Conservation (phyloP, 225 moss, liverwort and hornwort species). For the Pseudisothecium myosuroides region DNA sequence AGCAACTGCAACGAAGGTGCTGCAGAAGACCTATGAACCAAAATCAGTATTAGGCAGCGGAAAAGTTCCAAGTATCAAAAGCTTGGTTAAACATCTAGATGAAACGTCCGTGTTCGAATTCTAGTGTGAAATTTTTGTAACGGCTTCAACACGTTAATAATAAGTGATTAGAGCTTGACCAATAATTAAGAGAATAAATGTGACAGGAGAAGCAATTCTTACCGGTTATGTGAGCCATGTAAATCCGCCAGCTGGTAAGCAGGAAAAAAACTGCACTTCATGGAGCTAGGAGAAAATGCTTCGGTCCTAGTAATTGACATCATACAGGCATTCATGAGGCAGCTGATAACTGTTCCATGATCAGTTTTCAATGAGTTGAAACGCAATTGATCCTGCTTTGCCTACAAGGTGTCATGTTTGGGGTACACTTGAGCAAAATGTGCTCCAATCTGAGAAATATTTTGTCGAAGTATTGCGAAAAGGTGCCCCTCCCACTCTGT, state of each 20-base stretch:
- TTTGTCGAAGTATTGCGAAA: conserved; percentile 79
- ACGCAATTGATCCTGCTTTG: not conserved
- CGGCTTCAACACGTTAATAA: not conserved
- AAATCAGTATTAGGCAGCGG: not conserved
- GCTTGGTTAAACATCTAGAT: not conserved
- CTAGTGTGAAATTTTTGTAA: not conserved
- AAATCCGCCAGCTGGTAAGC: not conserved
- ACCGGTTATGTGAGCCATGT: not conserved
- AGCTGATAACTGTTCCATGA: not conserved
- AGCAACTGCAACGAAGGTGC: not conserved
- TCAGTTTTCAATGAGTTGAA: not conserved
- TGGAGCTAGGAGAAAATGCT: not conserved
- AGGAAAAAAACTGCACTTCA: not conserved
- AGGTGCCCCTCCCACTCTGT: conserved; percentile 90
- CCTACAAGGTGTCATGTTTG: conserved; percentile 36
- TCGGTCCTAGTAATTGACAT: not conserved
- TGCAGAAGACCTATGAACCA: not conserved
- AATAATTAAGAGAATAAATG: not conserved
- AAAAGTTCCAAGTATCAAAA: not conserved
- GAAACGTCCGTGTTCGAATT: not conserved
- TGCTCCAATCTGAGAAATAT: conserved; percentile 73
- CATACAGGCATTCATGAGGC: not conserved
- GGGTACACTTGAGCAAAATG: conserved; percentile 97
- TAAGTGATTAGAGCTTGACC: not conserved
- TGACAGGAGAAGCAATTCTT: not conserved